These are phyloP conservation scores for Bipolaris gigantea DNA, from an alignment of 2,329 filamentous ascomycete species.

Conservation along the genomic window DNA sequence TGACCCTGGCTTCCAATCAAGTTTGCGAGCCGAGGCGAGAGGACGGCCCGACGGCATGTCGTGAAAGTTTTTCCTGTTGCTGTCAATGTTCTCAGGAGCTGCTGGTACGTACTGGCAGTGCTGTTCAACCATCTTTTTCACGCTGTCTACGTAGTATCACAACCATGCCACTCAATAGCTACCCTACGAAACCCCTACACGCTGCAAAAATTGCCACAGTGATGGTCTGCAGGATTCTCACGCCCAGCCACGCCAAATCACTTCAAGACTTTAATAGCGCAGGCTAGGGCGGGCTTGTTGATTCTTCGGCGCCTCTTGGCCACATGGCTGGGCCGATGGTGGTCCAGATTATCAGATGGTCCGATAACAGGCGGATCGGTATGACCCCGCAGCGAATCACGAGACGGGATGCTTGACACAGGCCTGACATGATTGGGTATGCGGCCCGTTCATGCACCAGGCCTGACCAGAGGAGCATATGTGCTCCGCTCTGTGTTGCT, in stretches of 20 bases:
- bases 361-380: constrained; percentile 22
- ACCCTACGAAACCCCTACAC: neutral
- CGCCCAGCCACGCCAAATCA: constrained; percentile 29
- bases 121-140: neutral
- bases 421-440: constrained; percentile 3
- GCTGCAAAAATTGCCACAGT: neutral
- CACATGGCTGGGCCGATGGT: constrained; percentile 13
- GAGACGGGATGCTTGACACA: neutral
- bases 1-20: constrained; percentile 8
- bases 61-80: constrained; percentile 1
- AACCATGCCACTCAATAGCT: too few species aligned
- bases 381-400: constrained; percentile 18
- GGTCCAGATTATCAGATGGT: constrained; percentile 39
- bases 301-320: constrained; percentile 18
- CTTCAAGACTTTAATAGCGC: constrained; percentile 22
- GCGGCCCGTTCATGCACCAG: neutral
- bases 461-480: neutral
- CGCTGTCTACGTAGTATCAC: too few species aligned
- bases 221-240: constrained; percentile 4
- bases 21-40: constrained; percentile 1
- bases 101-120: neutral
- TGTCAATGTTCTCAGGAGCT: neutral
- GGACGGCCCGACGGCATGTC: constrained; percentile 9
- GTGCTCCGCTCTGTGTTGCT: constrained; percentile 12
- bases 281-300: constrained; percentile 19